phyloP scores from a whole-genome alignment of 148 eudicot genomes.

The Cornus florida region DNA sequence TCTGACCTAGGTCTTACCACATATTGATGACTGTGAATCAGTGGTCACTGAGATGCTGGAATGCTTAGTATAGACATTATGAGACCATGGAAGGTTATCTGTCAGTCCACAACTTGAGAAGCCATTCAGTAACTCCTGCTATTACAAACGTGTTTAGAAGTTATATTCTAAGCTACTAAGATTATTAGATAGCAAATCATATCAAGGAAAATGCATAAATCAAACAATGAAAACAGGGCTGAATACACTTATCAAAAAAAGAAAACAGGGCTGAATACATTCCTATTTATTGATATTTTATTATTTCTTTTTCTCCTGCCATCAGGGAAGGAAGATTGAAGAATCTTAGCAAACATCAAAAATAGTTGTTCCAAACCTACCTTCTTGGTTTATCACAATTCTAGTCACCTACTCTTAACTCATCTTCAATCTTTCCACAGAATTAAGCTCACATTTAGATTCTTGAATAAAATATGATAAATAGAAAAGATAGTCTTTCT shows the following conservation, averaged over 20 bases:
- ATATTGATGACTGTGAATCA: slow-evolving; percentile 82
- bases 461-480: too few species aligned
- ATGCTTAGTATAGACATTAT: slow-evolving; percentile 37
- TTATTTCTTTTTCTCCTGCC: neutral
- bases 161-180: neutral
- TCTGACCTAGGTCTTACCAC: slow-evolving; percentile 48
- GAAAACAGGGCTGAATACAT: too few species aligned
- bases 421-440: neutral
- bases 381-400: neutral
- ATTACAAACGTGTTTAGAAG: slow-evolving; percentile 9
- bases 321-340: neutral
- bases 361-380: neutral
- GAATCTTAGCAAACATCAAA: neutral
- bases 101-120: slow-evolving; percentile 33
- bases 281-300: neutral
- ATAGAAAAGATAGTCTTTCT: too few species aligned
- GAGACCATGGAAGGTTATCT: slow-evolving; percentile 41
- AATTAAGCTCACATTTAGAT: too few species aligned
- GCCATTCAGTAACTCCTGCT: slow-evolving; percentile 48
- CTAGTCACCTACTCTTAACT: neutral
- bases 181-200: neutral
- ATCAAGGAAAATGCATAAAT: neutral
- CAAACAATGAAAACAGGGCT: neutral
- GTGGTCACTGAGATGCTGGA: slow-evolving; percentile 44
- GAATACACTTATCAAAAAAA: neutral